A percentile compares a stretch with the other conserved stretches of the same genome.
phyloP scores from a whole-genome alignment of 2,329 filamentous ascomycete genomes.

The Purpureocillium takamizusanense region DNA sequence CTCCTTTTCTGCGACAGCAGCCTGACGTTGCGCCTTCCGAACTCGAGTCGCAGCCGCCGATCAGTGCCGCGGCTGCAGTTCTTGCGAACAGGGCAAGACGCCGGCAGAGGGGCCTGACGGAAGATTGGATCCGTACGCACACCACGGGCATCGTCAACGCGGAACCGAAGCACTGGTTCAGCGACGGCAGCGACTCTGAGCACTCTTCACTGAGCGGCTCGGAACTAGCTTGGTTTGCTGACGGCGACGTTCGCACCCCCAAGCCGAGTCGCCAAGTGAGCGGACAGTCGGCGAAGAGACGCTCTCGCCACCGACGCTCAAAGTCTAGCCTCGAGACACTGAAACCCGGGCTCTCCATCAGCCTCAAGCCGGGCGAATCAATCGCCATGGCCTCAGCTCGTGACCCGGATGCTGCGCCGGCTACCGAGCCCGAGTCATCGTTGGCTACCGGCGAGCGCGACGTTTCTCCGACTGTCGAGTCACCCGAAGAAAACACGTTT shows the following conservation, averaged over 20 bases:
- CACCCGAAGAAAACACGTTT: conserved; percentile 1
- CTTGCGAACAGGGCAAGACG: conserved; percentile 55
- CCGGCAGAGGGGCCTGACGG: conserved; percentile 56
- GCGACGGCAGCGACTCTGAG: conserved; percentile 63
- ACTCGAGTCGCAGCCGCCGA: conserved; percentile 17
- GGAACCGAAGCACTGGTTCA: conserved; percentile 75
- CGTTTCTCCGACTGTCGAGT: conserved; percentile 5
- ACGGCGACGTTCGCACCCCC: conserved; percentile 38
- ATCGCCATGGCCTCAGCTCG: conserved; percentile 23
- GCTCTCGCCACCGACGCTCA: conserved; percentile 31
- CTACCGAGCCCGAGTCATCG: conserved; percentile 8
- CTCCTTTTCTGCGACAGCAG: conserved; percentile 51
- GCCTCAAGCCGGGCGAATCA: conserved; percentile 17
- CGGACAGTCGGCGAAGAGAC: conserved; percentile 10
- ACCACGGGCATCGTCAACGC: conserved; percentile 60
- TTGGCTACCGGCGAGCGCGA: conserved; percentile 15
- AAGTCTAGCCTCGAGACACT: conserved; percentile 50
- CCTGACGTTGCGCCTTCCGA: conserved; percentile 30
- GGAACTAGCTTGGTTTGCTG: conserved; percentile 43
- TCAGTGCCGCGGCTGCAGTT: conserved; percentile 51
- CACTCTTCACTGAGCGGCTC: conserved; percentile 66
- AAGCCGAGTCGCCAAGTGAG: conserved; percentile 23
- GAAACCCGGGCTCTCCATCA: conserved; percentile 22
- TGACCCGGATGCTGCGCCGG: conserved; percentile 1
- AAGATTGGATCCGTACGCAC: conserved; percentile 81